Conservation (phyloP, 495 filamentous ascomycete genomes). For the Beverwykella pulmonaria region DNA sequence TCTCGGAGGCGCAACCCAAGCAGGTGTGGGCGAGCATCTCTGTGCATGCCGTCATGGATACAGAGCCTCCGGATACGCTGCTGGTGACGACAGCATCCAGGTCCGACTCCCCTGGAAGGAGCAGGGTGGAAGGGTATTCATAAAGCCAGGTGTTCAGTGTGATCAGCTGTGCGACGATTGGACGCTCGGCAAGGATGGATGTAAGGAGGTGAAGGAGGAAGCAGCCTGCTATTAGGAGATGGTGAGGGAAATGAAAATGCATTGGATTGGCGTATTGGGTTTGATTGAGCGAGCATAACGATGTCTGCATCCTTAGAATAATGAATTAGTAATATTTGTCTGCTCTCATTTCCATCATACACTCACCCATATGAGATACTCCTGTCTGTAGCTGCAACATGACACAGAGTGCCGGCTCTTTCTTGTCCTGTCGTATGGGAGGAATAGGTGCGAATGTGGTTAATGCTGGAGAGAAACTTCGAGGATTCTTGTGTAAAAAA, state of each 20-base stretch:
- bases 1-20: slow-evolving; percentile 8
- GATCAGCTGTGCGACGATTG: slow-evolving; percentile 39
- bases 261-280: neutral
- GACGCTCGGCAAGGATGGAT: slow-evolving; percentile 37
- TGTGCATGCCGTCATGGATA: slow-evolving; percentile 39
- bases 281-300: neutral
- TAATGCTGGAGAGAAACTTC: no score
- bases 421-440: no score
- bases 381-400: no score
- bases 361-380: no score
- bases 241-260: neutral
- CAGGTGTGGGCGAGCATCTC: slow-evolving; percentile 3
- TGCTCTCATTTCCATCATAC: no score
- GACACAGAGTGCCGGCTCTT: no score
- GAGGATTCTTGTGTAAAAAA: no score
- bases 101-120: slow-evolving; percentile 37
- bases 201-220: slow-evolving; percentile 39
- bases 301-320: no score
- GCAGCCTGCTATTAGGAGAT: slow-evolving; percentile 12
- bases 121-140: slow-evolving; percentile 46
- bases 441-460: no score
- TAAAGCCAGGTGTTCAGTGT: slow-evolving; percentile 44
- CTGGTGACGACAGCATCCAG: slow-evolving; percentile 19
- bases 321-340: no score
- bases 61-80: slow-evolving; percentile 7